Base-by-base conservation (phyloP, 345 rosid genomes). In the Bruguiera gymnorhiza region DNA sequence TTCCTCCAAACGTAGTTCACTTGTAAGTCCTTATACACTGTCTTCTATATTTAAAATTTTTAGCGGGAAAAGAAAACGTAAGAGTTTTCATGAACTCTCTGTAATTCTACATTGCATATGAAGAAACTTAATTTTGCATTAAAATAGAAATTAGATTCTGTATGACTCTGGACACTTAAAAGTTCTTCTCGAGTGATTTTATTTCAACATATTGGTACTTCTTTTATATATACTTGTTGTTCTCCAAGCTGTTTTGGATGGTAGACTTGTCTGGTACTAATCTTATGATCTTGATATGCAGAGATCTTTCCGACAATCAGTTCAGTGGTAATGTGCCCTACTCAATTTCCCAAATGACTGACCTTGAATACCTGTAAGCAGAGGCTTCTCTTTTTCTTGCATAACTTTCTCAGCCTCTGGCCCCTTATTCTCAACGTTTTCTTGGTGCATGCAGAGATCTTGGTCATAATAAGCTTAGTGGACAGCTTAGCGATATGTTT, bases 401-500 rank as follows among this genome's bases (percentile, higher is more conserved):
- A 18, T 48, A 53, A 57, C 18, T 62, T 63, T 56, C 46, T 27
- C 54, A 16, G 56, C 30, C 30, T 50, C 36, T 50, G 19, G 6
- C 36, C 19, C 31, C 8, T 55, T 36, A 19, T 62, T 63, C 73
- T 71, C 18, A 77, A 13, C 58, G 15, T 63, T 71, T 55, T 72
- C 24, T 53, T 67, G 36, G 66, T 80, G 46, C 56, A 9, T 66
- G 80, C 81, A 92, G 97, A 76, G 79, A 89, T 76, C 80, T 91
- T 68, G 84, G 86, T 58, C 87, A 79, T 56, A 91, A 92, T 80
- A 73, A 85, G 71, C 90, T 91, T 37, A 84, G 85, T 30, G 97
- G 97, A 62, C 90, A 88, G 75, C 63, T 94, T 37, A 89, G 82
- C 62, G 99, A 94, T 63, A 89, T 89, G 95, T 94, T 94, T 70